phyloP scores from a whole-genome alignment of 2,329 filamentous ascomycete species.

The Graphilbum sp. region DNA sequence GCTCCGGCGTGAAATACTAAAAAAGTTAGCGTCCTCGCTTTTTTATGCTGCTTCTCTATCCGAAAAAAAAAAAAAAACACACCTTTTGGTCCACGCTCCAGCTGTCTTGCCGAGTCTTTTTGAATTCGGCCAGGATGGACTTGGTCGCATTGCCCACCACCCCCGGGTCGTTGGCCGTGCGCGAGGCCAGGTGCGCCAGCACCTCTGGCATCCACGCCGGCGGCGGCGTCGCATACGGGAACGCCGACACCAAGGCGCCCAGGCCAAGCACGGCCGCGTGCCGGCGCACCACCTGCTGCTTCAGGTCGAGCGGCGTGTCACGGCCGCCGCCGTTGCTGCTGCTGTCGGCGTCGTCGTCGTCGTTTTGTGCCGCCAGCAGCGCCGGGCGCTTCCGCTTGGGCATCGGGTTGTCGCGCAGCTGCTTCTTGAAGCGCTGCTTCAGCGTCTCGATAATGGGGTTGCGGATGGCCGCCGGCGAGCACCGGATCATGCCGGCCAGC shows the following conservation, averaged over 20 bases:
- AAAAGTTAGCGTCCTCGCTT: constrained; percentile 7
- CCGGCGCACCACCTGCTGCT: constrained; percentile 62
- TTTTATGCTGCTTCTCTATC: not conserved
- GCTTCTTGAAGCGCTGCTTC: constrained; percentile 61
- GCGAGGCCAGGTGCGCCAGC: constrained; percentile 66
- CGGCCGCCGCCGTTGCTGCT: constrained; percentile 12
- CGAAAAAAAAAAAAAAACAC: not conserved
- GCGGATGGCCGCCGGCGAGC: constrained; percentile 69
- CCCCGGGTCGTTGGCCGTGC: constrained; percentile 75
- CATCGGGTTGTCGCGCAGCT: constrained; percentile 71
- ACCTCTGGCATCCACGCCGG: constrained; percentile 90
- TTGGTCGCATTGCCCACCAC: constrained; percentile 95
- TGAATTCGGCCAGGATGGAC: constrained; percentile 86
- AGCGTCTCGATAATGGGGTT: constrained; percentile 60
- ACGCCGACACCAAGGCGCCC: constrained; percentile 82
- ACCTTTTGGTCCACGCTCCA: constrained; percentile 98
- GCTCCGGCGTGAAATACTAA: constrained; percentile 73
- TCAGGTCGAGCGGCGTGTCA: constrained; percentile 38
- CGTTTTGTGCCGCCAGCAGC: not conserved
- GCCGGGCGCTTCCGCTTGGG: constrained; percentile 48
- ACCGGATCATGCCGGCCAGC: constrained; percentile 92
- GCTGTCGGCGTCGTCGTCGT: constrained; percentile 12
- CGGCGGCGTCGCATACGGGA: constrained; percentile 87
- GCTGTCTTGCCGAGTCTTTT: constrained; percentile 97
- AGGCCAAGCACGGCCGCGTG: constrained; percentile 87